Percentiles rank a stretch among this genome's conserved stretches.
Evolutionary conservation across 164 flowering plant genomes (phyloP).

Genomic region (Tinospora cordifolia): DNA sequence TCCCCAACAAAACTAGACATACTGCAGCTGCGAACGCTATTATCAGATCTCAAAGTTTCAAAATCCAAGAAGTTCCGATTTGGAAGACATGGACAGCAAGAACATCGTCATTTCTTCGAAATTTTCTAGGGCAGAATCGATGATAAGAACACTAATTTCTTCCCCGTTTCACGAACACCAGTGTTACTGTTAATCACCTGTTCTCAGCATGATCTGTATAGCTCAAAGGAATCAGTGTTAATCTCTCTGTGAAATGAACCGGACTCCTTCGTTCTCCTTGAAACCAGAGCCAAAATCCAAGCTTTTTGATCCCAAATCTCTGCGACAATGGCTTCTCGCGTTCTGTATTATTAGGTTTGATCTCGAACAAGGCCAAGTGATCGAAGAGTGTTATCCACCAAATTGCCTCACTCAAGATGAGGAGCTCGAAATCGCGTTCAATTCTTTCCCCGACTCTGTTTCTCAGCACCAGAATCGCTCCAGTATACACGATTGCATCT

Average conservation of each 20-base stretch:
- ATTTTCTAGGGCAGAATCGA: too few species aligned
- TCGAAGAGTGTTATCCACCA: constrained; percentile 90
- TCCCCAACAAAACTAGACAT: too few species aligned
- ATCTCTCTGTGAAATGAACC: constrained; percentile 13
- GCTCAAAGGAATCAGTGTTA: neutral
- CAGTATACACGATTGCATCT: constrained; percentile 92
- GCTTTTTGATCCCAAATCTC: constrained; percentile 41
- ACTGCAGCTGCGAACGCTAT: too few species aligned
- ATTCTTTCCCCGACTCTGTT: constrained; percentile 93
- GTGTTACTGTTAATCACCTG: too few species aligned
- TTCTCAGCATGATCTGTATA: too few species aligned
- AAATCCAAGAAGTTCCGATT: too few species aligned
- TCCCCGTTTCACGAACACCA: too few species aligned
- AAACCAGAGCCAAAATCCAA: constrained; percentile 44
- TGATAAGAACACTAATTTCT: too few species aligned
- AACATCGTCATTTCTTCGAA: too few species aligned
- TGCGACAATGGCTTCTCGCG: constrained; percentile 73
- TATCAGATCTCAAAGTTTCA: too few species aligned
- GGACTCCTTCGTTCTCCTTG: constrained; percentile 64
- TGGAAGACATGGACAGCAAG: too few species aligned
- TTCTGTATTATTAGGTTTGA: constrained; percentile 91
- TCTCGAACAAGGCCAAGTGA: constrained; percentile 94
- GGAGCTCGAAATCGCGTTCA: constrained; percentile 80
- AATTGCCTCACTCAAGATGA: constrained; percentile 64
- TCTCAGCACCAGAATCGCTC: constrained; percentile 87